Conservation (phyloP, 1,139 yeast species). For the Spencermartinsiella ligniputridi region DNA sequence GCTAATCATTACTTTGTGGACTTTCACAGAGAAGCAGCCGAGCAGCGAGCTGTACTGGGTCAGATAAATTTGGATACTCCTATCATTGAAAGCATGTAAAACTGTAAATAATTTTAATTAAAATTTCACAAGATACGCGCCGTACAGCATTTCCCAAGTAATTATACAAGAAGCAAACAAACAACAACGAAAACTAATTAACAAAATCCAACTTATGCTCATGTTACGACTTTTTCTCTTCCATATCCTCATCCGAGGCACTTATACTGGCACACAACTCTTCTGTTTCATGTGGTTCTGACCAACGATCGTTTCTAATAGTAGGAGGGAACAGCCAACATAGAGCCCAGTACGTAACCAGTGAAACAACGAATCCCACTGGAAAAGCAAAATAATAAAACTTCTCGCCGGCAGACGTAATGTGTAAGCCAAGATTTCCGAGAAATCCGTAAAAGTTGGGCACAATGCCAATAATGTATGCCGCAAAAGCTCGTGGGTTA, state of each 20-base stretch:
- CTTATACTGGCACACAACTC: too few relatives aligned
- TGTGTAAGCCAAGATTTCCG: conserved; percentile 39
- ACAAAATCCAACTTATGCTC: too few relatives aligned
- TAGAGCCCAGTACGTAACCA: conserved; percentile 10
- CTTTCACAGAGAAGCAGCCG: conserved; percentile 38
- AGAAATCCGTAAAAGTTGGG: conserved; percentile 74
- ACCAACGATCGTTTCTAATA: not conserved
- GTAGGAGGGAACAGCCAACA: conserved; percentile 6
- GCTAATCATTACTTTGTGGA: conserved; percentile 59
- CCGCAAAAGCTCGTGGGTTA: conserved; percentile 41
- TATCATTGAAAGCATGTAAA: not conserved
- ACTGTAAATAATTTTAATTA: conserved; percentile 1
- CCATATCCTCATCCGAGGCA: too few relatives aligned
- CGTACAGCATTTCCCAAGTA: not conserved
- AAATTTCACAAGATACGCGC: too few relatives aligned
- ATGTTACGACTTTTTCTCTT: too few relatives aligned
- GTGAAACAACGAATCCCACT: conserved; percentile 16
- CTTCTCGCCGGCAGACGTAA: conserved; percentile 11
- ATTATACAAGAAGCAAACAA: not conserved
- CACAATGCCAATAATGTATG: conserved; percentile 39
- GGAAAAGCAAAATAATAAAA: conserved; percentile 21
- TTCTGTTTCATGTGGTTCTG: not conserved
- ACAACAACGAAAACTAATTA: not conserved
- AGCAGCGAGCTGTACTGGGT: conserved; percentile 18
- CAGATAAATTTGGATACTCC: conserved; percentile 6